Evolutionary conservation across 163 green algal genomes (phyloP), one percentile per base, ranked within the genome.

Genomic region (Scenedesmus sp.): DNA sequence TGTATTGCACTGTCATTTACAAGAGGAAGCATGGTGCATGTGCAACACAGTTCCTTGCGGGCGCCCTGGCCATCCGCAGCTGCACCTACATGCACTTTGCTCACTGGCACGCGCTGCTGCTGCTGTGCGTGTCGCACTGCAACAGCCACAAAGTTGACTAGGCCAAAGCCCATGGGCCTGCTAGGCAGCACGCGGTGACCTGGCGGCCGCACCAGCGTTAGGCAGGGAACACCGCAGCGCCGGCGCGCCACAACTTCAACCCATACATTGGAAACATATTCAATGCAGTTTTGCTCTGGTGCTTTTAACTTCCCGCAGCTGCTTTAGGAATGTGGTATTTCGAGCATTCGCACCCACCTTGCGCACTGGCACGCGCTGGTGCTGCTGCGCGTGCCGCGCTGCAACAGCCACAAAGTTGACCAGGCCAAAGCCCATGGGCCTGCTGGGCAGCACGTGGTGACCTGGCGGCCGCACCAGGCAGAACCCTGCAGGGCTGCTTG

Each of bases 391-490:
- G 54, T 94, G 89, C 34, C 84, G n/a, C 92, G 96, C 96, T 20
- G 97, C 95, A 23, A 98, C 70, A 0, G 96, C 94, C 5, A 96
- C 93, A 26, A 95, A 96, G 93, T 98, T 98, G 92, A 97, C 94
- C 26, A 98, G 93, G 66, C 97, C 97, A 91, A 98, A 98, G 20
- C 97, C 97, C 95, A 99, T 98, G 2, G 96, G 95, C 1, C 95
- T 94, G 16, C 86, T 87, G 0, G 95, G 87, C 6, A 96, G 92
- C 20, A 97, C 97, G 90, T 99, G 97, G 92, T 99, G 97, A 0
- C 97, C 97, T 1, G 97, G 97, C 0, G 97, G 97, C 46, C 91
- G 88, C 56, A 94, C 94, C 64, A 95, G 46, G 89, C 91, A 82
- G 91, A 94, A 46, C 82, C 94, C 34, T 74, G 74, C 16, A 46